Evolutionary conservation across 768 basidiomycete species (phyloP).

Genomic region (Boletellus emodensis): DNA sequence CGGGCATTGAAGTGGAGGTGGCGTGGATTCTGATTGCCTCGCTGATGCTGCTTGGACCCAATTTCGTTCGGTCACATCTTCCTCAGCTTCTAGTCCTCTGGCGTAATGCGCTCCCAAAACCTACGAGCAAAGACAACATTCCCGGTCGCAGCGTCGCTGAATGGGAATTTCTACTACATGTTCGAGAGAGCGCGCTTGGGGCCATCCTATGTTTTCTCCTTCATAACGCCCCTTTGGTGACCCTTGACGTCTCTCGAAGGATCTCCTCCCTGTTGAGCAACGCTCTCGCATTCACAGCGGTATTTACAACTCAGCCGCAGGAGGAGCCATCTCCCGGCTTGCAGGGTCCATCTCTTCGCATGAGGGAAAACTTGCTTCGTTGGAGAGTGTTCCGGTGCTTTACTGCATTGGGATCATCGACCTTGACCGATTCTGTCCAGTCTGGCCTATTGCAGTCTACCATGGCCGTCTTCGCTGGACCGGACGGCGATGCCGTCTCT

Average conservation of each 20-base stretch:
- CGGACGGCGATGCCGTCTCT: slow-evolving; percentile 78
- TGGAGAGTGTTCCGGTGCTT: slow-evolving; percentile 90
- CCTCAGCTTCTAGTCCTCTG: slow-evolving; percentile 93
- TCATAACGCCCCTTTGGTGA: slow-evolving; percentile 77
- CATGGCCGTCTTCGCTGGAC: slow-evolving; percentile 78
- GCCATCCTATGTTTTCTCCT: slow-evolving; percentile 86
- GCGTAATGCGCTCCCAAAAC: slow-evolving; percentile 96
- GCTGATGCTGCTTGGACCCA: slow-evolving; percentile 87
- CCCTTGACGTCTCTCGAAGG: slow-evolving; percentile 86
- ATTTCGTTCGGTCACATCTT: slow-evolving; percentile 90
- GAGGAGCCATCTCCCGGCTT: slow-evolving; percentile 52
- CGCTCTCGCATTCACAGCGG: slow-evolving; percentile 82
- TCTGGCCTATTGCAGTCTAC: slow-evolving; percentile 74
- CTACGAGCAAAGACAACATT: slow-evolving; percentile 78
- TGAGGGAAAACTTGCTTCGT: slow-evolving; percentile 79
- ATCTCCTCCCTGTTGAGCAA: slow-evolving; percentile 85
- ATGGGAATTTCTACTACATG: slow-evolving; percentile 88
- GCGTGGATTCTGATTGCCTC: slow-evolving; percentile 93
- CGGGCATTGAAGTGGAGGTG: slow-evolving; percentile 82
- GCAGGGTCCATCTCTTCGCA: slow-evolving; percentile 58
- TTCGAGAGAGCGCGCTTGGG: slow-evolving; percentile 85
- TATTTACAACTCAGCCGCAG: slow-evolving; percentile 67
- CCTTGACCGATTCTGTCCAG: slow-evolving; percentile 82
- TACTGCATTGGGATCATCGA: slow-evolving; percentile 69
- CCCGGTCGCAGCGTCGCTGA: slow-evolving; percentile 67